phyloP scores from a whole-genome alignment of 2,329 filamentous ascomycete genomes.

The Fusarium bactridioides region DNA sequence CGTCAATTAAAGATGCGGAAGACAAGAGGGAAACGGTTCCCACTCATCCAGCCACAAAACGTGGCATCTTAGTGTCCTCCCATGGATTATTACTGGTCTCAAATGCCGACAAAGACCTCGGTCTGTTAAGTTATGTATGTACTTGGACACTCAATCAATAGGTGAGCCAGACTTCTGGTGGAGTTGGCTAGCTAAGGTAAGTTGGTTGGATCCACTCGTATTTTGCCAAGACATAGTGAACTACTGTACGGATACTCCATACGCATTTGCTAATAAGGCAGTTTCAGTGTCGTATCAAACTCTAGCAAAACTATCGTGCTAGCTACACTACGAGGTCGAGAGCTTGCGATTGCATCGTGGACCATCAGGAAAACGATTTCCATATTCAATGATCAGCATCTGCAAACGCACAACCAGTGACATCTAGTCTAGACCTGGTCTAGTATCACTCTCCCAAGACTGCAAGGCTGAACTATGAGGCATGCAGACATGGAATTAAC shows the following conservation, averaged over 20 bases:
- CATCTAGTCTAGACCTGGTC: not conserved
- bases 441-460: not conserved
- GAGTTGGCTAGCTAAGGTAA: not conserved
- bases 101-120: constrained; percentile 13
- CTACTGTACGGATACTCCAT: not conserved
- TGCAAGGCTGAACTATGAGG: constrained; percentile 15
- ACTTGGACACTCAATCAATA: not conserved
- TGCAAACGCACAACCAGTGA: not conserved
- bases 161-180: not conserved
- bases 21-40: not conserved
- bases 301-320: not conserved
- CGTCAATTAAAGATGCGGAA: not conserved
- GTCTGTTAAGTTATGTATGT: not conserved
- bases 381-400: not conserved
- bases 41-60: constrained; percentile 4
- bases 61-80: not conserved
- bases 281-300: not conserved
- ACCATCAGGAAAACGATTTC: not conserved
- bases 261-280: not conserved
- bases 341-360: not conserved
- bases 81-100: not conserved
- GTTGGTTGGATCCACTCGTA: not conserved
- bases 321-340: not conserved
- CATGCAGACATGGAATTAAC: not conserved
- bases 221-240: constrained; percentile 1